Base-by-base conservation (phyloP, 1,284 basidiomycete genomes). In the Lignosus rhinocerotis region DNA sequence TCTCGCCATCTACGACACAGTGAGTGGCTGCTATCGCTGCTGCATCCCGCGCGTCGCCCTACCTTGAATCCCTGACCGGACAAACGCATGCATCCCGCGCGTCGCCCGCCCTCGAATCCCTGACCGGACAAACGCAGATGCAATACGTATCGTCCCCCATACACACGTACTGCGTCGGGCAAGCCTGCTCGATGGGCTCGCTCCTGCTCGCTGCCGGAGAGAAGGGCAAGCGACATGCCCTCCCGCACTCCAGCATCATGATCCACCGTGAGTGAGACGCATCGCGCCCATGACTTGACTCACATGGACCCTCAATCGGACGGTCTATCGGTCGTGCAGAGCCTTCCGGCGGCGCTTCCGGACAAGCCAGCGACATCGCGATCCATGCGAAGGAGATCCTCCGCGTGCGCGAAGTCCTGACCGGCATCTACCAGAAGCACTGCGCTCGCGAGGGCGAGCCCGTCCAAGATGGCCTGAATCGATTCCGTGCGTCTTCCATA, bases 301-400 rank as follows among this genome's bases (percentile, higher is more conserved):
- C 49, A n/a, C 36, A 14, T 11, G 12, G 12, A 14, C 30, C 45
- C 50, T 49, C 7, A 43, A 64, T 43, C 25, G 25, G 25, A 2
- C 25, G 25, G 25, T 25, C n/a, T n/a, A n/a, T n/a, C 33, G 19
- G 19, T 43, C 38, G 38, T 58, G 41, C 70, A 96, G 94, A 97
- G 75, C 95, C 94, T 0, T 96, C 93, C 19, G 94, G 95, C 50
- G 95, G 94, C 36, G 94, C 94, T 34, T 90, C 90, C 34, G 94
- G 94, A 3, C 94, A 95, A 74, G 94, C 95, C 25, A 90, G 90
- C 44, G 94, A 97, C 75, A 95, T 97, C 63, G 93, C 93, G 14
- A 94, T 97, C 60, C 93, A 95, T 67, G 94, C 94, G 1, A 92
- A 90, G 72, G 94, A 97, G 76, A 97, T 97, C 66, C 80, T 97